Percentiles rank a stretch among this genome's conserved stretches.
phyloP scores from a whole-genome alignment of 148 eudicot species.

The Fagopyrum tataricum region DNA sequence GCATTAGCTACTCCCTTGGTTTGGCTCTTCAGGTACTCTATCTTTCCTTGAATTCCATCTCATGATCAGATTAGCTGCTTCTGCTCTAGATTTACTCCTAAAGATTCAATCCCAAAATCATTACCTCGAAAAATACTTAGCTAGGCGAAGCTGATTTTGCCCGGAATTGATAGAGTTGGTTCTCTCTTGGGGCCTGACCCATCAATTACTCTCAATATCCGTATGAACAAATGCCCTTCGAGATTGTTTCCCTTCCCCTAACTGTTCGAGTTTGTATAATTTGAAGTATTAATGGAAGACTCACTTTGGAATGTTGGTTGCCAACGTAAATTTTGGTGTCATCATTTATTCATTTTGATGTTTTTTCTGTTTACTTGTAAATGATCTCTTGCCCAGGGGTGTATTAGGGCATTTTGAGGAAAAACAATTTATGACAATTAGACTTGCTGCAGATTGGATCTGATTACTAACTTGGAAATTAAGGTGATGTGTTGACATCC shows the following conservation, averaged over 20 bases:
- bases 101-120: background rate
- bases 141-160: background rate
- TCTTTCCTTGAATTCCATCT: background rate
- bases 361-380: background rate
- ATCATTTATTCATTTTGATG: background rate
- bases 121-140: background rate
- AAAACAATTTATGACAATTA: background rate
- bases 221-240: too few relatives aligned
- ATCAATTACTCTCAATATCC: too few relatives aligned
- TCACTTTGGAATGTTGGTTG: background rate
- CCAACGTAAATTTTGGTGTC: background rate
- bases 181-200: background rate
- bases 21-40: background rate
- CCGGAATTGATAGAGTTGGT: background rate
- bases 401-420: background rate
- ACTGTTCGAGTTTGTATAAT: background rate
- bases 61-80: slow-evolving; percentile 5
- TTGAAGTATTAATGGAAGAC: background rate
- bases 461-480: background rate
- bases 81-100: background rate
- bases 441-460: background rate
- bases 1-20: background rate
- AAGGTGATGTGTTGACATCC: background rate
- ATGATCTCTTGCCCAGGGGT: background rate
- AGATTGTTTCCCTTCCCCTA: background rate